Evolutionary conservation across 192 early-diverging fungal genomes (phyloP).

Genomic region (Coemansia sp.): DNA sequence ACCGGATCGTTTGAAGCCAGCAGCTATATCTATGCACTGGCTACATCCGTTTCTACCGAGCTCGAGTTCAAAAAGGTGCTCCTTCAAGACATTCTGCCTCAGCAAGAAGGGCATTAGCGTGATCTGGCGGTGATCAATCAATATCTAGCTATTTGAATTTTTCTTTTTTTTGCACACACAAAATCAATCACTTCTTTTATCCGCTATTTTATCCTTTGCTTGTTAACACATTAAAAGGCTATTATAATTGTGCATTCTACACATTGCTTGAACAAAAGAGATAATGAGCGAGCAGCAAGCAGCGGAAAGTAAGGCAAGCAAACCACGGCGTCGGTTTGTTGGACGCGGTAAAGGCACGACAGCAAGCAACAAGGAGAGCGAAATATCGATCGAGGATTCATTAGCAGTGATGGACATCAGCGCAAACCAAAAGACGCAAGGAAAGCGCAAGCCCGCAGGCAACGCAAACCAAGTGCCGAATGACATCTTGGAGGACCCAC

Average conservation of each 20-base stretch:
- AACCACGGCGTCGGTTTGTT: conserved; percentile 52
- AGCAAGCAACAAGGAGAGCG: conserved; percentile 5
- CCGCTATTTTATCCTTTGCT: no score
- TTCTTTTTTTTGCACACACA: not conserved
- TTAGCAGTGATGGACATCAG: conserved; percentile 32
- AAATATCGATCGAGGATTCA: conserved; percentile 53
- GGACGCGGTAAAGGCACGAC: conserved; percentile 25
- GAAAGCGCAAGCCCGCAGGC: conserved; percentile 10
- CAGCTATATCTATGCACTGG: conserved; percentile 21
- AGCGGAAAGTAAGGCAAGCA: conserved; percentile 29
- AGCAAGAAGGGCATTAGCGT: not conserved
- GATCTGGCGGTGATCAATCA: not conserved
- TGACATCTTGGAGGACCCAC: conserved; percentile 77
- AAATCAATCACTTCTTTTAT: not conserved
- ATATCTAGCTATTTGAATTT: not conserved
- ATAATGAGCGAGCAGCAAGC: conserved; percentile 3
- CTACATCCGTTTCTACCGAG: not conserved
- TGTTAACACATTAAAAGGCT: no score
- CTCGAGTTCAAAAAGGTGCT: not conserved
- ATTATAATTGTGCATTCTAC: no score
- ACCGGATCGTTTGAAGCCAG: conserved; percentile 11
- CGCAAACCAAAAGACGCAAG: not conserved
- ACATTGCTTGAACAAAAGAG: not conserved
- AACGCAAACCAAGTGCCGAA: conserved; percentile 78
- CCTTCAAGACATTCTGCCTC: not conserved